Percentiles rank a stretch among this genome's conserved stretches.
phyloP scores from a whole-genome alignment of 305 asterid genomes.

The Solanum hybrid region DNA sequence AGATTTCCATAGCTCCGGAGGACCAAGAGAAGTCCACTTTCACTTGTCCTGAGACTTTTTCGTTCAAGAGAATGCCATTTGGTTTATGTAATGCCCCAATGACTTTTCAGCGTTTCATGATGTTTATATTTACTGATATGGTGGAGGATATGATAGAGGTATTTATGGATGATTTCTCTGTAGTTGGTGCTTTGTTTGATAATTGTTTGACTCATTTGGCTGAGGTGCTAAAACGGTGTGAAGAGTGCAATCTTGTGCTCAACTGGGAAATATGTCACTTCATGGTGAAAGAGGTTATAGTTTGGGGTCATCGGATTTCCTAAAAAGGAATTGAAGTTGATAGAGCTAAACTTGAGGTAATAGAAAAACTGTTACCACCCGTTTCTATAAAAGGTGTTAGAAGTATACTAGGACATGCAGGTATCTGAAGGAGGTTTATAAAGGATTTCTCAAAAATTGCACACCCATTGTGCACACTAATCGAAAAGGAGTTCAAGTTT shows the following conservation, averaged over 20 bases:
- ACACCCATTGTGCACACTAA: too few relatives aligned
- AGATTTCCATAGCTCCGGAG: neutral
- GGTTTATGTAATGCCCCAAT: neutral
- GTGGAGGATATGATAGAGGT: neutral
- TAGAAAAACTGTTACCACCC: neutral
- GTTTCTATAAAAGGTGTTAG: neutral
- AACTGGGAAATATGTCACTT: neutral
- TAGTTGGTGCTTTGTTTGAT: neutral
- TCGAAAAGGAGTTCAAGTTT: too few relatives aligned
- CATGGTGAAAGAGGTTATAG: neutral
- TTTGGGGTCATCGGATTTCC: neutral
- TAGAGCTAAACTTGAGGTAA: neutral
- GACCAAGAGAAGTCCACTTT: neutral
- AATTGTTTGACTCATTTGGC: neutral
- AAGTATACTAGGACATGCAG: too few relatives aligned
- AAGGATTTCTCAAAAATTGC: too few relatives aligned
- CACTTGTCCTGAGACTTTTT: neutral
- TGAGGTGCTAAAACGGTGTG: neutral
- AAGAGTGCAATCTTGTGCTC: neutral
- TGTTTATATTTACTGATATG: neutral
- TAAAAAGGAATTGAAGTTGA: neutral
- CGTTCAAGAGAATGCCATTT: neutral
- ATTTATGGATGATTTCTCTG: neutral
- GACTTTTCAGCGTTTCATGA: neutral
- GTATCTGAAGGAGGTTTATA: too few relatives aligned